Conservation (phyloP, 352 stramenopile species). For the Globisporangium spiculum region DNA sequence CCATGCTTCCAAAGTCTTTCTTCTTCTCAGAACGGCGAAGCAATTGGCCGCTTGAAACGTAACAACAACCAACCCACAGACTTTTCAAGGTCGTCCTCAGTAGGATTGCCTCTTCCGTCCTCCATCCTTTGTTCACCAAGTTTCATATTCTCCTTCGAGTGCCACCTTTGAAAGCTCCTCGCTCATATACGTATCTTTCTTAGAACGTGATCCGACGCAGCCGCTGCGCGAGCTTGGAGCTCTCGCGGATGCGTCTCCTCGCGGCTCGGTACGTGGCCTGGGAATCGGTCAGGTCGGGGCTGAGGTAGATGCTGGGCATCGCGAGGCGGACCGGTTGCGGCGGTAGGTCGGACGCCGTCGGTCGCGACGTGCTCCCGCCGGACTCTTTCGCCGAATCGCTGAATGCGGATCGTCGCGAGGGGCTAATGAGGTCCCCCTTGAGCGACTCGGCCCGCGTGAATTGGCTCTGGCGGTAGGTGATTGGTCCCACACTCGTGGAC, state of each 20-base stretch:
- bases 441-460: slow-evolving; percentile 1
- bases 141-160: too few relatives aligned
- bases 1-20: too few relatives aligned
- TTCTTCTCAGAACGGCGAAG: too few relatives aligned
- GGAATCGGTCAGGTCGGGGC: slow-evolving; percentile 37
- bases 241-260: slow-evolving; percentile 37
- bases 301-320: slow-evolving; percentile 62
- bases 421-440: slow-evolving; percentile 3
- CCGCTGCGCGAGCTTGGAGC: slow-evolving; percentile 35
- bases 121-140: too few relatives aligned
- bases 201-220: slow-evolving; percentile 50
- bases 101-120: too few relatives aligned
- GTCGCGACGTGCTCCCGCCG: slow-evolving; percentile 8
- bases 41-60: too few relatives aligned
- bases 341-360: slow-evolving; percentile 24
- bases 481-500: neutral
- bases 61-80: too few relatives aligned
- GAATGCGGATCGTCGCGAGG: neutral
- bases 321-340: slow-evolving; percentile 38
- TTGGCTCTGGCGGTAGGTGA: slow-evolving; percentile 8
- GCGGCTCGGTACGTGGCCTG: slow-evolving; percentile 40
- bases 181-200: neutral
- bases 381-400: slow-evolving; percentile 8
- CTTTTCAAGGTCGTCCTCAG: too few relatives aligned
- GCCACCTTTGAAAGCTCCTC: too few relatives aligned